phyloP scores from a whole-genome alignment of 768 basidiomycete species.

The Tricholoma sp. region DNA sequence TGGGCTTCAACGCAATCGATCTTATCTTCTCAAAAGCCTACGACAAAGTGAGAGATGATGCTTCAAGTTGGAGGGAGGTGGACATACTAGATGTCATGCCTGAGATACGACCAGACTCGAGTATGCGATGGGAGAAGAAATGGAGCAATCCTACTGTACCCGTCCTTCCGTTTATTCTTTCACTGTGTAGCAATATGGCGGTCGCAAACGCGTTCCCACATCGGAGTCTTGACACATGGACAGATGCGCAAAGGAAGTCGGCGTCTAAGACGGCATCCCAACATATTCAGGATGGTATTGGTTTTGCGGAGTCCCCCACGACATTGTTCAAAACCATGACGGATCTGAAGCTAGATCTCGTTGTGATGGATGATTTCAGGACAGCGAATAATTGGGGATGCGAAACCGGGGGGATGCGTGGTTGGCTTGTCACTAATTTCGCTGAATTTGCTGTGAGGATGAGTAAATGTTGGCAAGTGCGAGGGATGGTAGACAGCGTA shows the following conservation, averaged over 20 bases:
- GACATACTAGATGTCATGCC: background rate
- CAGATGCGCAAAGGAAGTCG: background rate
- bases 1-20: conserved; percentile 2
- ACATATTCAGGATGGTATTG: background rate
- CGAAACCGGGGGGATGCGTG: conserved; percentile 13
- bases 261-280: background rate
- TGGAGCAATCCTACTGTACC: conserved; percentile 2
- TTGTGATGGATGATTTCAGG: conserved; percentile 12
- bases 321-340: conserved; percentile 1
- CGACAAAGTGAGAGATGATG: background rate
- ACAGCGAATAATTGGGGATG: conserved; percentile 14
- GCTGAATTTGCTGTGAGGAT: conserved; percentile 11
- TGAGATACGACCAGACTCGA: background rate
- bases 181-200: background rate
- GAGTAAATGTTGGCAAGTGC: conserved; percentile 5
- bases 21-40: background rate
- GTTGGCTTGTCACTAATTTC: conserved; percentile 9
- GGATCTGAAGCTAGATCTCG: background rate
- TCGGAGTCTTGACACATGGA: background rate
- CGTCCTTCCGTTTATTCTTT: conserved; percentile 3
- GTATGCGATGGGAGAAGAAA: background rate
- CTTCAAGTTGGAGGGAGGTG: background rate
- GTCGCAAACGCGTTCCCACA: conserved; percentile 5
- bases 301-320: background rate
- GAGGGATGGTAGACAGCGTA: conserved; percentile 1